Percentiles rank a stretch among this genome's conserved stretches.
Conservation (phyloP, 2,329 filamentous ascomycete genomes). For the Phaeoacremonium minimum region DNA sequence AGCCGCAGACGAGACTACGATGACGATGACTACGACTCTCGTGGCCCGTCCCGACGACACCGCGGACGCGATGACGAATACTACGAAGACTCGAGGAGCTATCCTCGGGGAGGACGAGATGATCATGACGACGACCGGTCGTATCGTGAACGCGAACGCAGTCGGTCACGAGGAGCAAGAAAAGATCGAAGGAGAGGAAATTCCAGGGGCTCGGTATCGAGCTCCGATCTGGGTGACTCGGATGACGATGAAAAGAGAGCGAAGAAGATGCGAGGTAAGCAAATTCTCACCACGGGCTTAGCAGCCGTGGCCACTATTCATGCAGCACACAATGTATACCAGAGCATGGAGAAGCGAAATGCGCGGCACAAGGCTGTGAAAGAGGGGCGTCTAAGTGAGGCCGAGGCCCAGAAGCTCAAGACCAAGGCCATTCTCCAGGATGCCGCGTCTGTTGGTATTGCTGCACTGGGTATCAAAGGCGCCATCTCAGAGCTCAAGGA, state of each 20-base stretch:
- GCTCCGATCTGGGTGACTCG: slow-evolving; percentile 53
- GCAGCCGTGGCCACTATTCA: slow-evolving; percentile 57
- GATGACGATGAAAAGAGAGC: slow-evolving; percentile 50
- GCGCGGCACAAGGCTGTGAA: slow-evolving; percentile 48
- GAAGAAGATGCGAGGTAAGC: slow-evolving; percentile 59
- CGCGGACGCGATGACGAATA: slow-evolving; percentile 27
- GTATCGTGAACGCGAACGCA: slow-evolving; percentile 27
- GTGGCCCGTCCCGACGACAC: slow-evolving; percentile 15
- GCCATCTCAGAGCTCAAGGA: slow-evolving; percentile 53
- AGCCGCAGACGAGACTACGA: slow-evolving; percentile 18
- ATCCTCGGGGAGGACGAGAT: slow-evolving; percentile 32
- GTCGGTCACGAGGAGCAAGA: slow-evolving; percentile 31
- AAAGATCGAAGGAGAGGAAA: slow-evolving; percentile 21
- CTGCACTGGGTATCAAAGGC: slow-evolving; percentile 53
- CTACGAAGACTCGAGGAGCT: slow-evolving; percentile 33
- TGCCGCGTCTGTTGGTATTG: slow-evolving; percentile 54
- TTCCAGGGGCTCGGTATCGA: slow-evolving; percentile 43
- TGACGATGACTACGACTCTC: slow-evolving; percentile 24
- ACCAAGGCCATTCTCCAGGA: slow-evolving; percentile 53
- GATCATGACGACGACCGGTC: slow-evolving; percentile 44
- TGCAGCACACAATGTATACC: slow-evolving; percentile 54
- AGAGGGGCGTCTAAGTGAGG: slow-evolving; percentile 45
- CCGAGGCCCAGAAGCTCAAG: slow-evolving; percentile 53
- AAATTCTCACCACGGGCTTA: slow-evolving; percentile 51
- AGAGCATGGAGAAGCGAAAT: slow-evolving; percentile 53